Base-by-base conservation (phyloP, 441 rosid genomes). In the Populus hybrid region DNA sequence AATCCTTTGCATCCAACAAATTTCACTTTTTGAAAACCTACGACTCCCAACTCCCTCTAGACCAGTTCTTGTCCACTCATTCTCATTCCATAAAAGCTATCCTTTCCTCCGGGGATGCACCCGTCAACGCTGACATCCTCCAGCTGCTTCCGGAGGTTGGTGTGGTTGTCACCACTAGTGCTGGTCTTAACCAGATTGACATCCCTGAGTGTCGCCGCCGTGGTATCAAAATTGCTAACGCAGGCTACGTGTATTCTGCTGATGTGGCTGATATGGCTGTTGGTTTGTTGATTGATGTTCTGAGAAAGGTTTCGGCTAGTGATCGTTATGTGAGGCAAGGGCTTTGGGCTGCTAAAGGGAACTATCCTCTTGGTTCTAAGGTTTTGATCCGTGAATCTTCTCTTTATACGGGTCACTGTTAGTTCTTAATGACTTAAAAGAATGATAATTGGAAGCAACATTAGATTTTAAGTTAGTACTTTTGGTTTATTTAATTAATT, bases 31-130 rank as follows among this genome's bases (percentile, higher is more conserved):
- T 85, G 16, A 87, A 85, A 72, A 75, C 84, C 23, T 83, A 78
- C 76, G 89, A 79, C 0, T 84, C 92, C 5, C 12, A 71, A 3
- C 87, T 86, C 23, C 88, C 89, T 28, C 81, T 83, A 1, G 53
- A 65, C 65, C 71, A 84, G 18, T 81, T 81, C 73, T 71, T 83
- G 38, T 23, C 82, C 73, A 33, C 45, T 33, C 78, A 71, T 36
- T 82, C 73, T 28, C 76, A 20, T 6, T 40, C 84, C 74, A 73
- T 81, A 5, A 80, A 50, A 2, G 86, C 86, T 16, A 72, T 85
- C 76, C 73, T 83, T 16, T 23, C 82, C 64, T 33, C 68, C 53
- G 83, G 73, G 6, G 2, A 0, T 0, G 33, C 67, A 2, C 75
- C 79, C 29, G 61, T 83, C 66, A 53, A 18, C 71, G 78, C 77